Conservation (phyloP, 2,329 filamentous ascomycete species). For the Talaromyces rugulosus region DNA sequence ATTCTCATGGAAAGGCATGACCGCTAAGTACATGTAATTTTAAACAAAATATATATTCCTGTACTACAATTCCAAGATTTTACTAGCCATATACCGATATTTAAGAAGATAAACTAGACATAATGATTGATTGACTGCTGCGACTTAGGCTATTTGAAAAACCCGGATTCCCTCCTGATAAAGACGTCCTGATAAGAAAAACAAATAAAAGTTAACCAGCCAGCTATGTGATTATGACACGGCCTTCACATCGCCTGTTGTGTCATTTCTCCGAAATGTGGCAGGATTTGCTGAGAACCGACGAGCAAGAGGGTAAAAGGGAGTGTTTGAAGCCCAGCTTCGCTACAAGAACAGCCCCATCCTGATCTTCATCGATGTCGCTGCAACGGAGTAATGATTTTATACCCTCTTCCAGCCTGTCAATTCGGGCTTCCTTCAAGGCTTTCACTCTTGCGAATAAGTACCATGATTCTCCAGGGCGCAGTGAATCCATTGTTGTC, state of each 20-base stretch:
- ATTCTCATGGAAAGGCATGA: background rate
- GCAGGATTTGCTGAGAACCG: constrained; percentile 1
- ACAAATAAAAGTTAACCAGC: background rate
- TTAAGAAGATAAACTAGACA: background rate
- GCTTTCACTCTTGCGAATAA: background rate
- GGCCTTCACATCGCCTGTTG: background rate
- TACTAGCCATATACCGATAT: background rate
- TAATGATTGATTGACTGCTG: background rate
- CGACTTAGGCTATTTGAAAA: background rate
- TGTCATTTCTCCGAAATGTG: background rate
- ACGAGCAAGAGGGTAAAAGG: constrained; percentile 4
- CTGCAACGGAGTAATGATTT: constrained; percentile 1
- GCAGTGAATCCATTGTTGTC: constrained; percentile 4
- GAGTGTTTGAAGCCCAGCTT: constrained; percentile 7
- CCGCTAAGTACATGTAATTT: background rate
- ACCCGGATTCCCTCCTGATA: background rate
- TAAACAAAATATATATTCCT: background rate
- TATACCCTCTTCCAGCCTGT: constrained; percentile 6
- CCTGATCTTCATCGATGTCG: background rate
- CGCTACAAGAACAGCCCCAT: background rate
- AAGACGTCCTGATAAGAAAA: background rate
- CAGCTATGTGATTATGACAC: background rate
- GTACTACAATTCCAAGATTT: background rate
- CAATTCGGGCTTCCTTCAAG: background rate
- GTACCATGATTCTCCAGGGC: constrained; percentile 7